Base-by-base conservation (phyloP, 805 yeast genomes). In the Pichia nanzhaoensis region DNA sequence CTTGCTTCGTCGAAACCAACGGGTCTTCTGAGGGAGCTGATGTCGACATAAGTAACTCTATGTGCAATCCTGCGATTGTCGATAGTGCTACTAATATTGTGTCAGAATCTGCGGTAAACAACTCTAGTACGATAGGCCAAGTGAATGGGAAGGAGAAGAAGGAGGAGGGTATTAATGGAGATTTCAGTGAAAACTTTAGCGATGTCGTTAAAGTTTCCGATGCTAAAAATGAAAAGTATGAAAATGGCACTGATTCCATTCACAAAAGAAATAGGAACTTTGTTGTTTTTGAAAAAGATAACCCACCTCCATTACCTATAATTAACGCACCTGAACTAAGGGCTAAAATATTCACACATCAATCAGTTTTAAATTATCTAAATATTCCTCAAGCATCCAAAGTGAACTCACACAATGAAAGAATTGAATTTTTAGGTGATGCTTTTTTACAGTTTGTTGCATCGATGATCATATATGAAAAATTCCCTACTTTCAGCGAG, bases 341-440 rank as follows among this genome's bases (percentile, higher is more conserved):
- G 47, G 77, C 79, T 8, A 73, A 84, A 41, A 95, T 88, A 0
- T 91, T 90, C 57, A 78, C 83, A 24, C 97, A 91, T 62, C 80
- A 81, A 51, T 89, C 96, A 0, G 67, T 77, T 3, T 72, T 82
- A n/a, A 77, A 79, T 48, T 77, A 75, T 52, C 73, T 77, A 49
- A 62, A 76, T 5, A 61, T 82, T 39, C 66, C 76, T 14, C 77
- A 73, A 41, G 61, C 66, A 5, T 89, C 82, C 51, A 67, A 75
- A 41, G 65, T 82, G 18, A 66, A 71, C 40, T 66, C 79, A 3
- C 90, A 87, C 55, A 86, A 91, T 61, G 97, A 90, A 68, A 71
- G 96, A 41, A 67, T 89, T 17, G 98, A 91, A 65, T 91, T 89
- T 58, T 67, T 87, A 37, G 98, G 98, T 13, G 98, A 91, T 66